These are phyloP conservation scores for Boletus fagicola DNA, from an alignment of 768 basidiomycete species.

Conservation along the genomic window DNA sequence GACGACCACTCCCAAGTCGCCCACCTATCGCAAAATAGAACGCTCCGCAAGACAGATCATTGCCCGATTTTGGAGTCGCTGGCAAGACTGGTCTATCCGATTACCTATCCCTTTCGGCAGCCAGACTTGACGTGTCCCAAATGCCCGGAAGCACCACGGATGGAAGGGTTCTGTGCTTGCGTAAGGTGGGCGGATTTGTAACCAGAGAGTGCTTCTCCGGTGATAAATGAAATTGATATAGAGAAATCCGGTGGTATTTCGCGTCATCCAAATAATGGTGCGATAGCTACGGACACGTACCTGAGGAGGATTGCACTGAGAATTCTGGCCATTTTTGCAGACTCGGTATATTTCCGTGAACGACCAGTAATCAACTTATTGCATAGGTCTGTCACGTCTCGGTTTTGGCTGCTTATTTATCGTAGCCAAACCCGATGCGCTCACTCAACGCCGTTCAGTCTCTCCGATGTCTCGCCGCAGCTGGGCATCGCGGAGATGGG, in stretches of 20 bases:
- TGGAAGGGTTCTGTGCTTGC: slow-evolving; percentile 8
- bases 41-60: neutral
- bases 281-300: slow-evolving; percentile 23
- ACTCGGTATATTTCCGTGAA: slow-evolving; percentile 3
- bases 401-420: neutral
- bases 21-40: slow-evolving; percentile 10
- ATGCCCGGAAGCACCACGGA: slow-evolving; percentile 4
- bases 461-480: neutral
- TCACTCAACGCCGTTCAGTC: neutral
- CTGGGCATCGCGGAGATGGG: neutral
- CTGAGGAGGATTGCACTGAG: slow-evolving; percentile 27
- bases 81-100: slow-evolving; percentile 8
- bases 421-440: neutral
- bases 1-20: neutral
- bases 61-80: neutral
- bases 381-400: neutral
- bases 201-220: slow-evolving; percentile 18
- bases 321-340: slow-evolving; percentile 10
- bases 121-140: slow-evolving; percentile 1
- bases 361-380: slow-evolving; percentile 14
- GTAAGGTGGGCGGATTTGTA: slow-evolving; percentile 25
- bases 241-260: slow-evolving; percentile 9
- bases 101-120: slow-evolving; percentile 9
- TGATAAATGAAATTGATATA: slow-evolving; percentile 29
- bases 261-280: slow-evolving; percentile 15